Evolutionary conservation across 2,329 filamentous ascomycete genomes (phyloP), one percentile per base, ranked within the genome.

Genomic region (Diplodia corticola): DNA sequence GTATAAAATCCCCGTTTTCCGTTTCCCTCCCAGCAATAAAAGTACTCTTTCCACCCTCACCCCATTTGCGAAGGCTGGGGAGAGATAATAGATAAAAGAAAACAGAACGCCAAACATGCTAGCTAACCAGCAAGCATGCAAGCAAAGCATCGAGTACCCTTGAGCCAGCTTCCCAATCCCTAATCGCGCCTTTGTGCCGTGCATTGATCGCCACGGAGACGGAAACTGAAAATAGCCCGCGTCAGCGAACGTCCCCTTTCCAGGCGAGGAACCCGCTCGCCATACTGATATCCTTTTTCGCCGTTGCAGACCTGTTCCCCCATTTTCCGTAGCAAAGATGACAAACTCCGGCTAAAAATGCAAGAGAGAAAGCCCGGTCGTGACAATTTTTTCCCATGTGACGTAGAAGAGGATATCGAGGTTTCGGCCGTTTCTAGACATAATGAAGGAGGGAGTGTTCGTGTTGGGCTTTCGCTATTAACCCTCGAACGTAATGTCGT

Each of bases 381-480:
- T 35, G 13, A 24, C 55, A 60, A 60, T 60, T 60, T 60, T 60
- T 60, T 30, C 1, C 5, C 10, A 35, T 17, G 49, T 37, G n/a
- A 5, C 13, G 30, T 37, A 20, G 30, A 55, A 26, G 55, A 60
- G 40, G 40, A 44, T 60, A 60, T 60, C 55, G 30, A 60, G 55
- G 17, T 30, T 30, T 30, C 55, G 37, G 55, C 55, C 55, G 55
- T 60, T 20, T 60, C 55, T 60, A 60, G 55, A 60, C 55, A n/a
- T 60, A 37, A 48, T 30, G 15, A 60, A 37, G 40, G 30, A n/a
- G 35, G 20, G 40, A 44, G 28, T 12, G 33, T 59, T 17, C 30
- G 17, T 30, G 50, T 10, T 53, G 13, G 12, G 50, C 24, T 24
- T 60, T 22, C 17, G 20, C 22, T 15, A n/a, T 28, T 22, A 40